Evolutionary conservation across 2,329 filamentous ascomycete species (phyloP), one percentile per base, ranked within the genome.

Genomic region (Cryphonectria parasitica): DNA sequence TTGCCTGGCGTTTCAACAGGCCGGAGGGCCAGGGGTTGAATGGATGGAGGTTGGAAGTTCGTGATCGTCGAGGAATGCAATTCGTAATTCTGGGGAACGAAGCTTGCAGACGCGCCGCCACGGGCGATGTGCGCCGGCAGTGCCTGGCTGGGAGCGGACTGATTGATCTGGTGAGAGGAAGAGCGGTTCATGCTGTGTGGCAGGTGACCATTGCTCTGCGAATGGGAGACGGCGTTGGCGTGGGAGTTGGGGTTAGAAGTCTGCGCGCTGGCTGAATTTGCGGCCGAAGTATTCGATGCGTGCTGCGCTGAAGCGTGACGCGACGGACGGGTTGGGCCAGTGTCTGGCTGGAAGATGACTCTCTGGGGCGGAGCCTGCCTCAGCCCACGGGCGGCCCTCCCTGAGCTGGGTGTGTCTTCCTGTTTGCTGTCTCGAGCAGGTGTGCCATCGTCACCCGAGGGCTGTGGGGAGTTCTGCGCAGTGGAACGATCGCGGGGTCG

Each of bases 301-400:
- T 86, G 81, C 28, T 87, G 84, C 43, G 81, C 82, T 39, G 84
- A 83, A 34, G 84, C 78, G 74, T 91, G 88, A 68, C 91, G 87
- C 10, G 87, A 88, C 75, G 90, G 87, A 73, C 92, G 87, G 19
- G 87, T 83, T 3, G 91, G 84, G 13, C 87, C 88, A 2, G 90
- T 90, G 76, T 97, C 93, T 41, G 93, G 93, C 78, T 96, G 93
- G 80, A 95, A 97, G 66, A 96, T 90, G 67, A 95, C 90, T 73
- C 93, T 87, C 77, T 95, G 93, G 0, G 93, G 91, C 39, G 94
- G 94, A n/a, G 93, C 92, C 79, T 96, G 92, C 74, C 94, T 87
- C 66, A 95, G 83, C 52, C 90, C 91, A 73, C 90, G 83, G 2
- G 89, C 90, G 25, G 87, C 88, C 72, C 89, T 83, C 60, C 84